These are phyloP conservation scores for Lepidium sativum DNA, from an alignment of 345 rosid species.

Conservation along the genomic window DNA sequence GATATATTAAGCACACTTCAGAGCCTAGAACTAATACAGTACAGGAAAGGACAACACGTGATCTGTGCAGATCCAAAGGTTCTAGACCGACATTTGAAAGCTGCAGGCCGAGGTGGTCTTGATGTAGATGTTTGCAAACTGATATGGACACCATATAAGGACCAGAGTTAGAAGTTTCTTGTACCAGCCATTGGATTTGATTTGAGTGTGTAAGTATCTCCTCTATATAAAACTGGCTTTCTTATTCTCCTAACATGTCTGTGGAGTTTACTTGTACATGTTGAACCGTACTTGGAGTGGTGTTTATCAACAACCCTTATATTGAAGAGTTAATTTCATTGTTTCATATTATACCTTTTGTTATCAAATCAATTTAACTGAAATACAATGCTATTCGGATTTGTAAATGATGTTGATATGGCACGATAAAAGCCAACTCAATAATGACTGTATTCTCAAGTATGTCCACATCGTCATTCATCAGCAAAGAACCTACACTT, in stretches of 20 bases:
- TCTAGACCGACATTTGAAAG: slow-evolving; percentile 90
- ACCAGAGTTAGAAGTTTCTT: slow-evolving; percentile 43
- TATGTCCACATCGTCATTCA: background rate
- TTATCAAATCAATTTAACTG: too few species aligned
- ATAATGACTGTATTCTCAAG: background rate
- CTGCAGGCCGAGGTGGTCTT: slow-evolving; percentile 94
- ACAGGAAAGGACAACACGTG: slow-evolving; percentile 94
- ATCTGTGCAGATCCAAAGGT: slow-evolving; percentile 97
- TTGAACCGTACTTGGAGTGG: background rate
- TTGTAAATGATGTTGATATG: background rate
- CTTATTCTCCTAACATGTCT: background rate
- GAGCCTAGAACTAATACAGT: slow-evolving; percentile 87
- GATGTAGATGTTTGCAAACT: slow-evolving; percentile 91
- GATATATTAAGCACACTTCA: slow-evolving; percentile 86
- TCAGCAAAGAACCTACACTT: slow-evolving; percentile 1
- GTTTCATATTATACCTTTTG: background rate
- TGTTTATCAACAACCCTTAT: background rate
- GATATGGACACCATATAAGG: slow-evolving; percentile 96
- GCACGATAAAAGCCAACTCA: slow-evolving; percentile 10
- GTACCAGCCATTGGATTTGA: background rate
- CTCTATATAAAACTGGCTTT: background rate
- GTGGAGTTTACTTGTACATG: slow-evolving; percentile 11
- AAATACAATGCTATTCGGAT: background rate
- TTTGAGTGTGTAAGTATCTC: slow-evolving; percentile 4
- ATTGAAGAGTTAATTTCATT: background rate